phyloP scores from a whole-genome alignment of 345 rosid species.

The Aquilaria sinensis region DNA sequence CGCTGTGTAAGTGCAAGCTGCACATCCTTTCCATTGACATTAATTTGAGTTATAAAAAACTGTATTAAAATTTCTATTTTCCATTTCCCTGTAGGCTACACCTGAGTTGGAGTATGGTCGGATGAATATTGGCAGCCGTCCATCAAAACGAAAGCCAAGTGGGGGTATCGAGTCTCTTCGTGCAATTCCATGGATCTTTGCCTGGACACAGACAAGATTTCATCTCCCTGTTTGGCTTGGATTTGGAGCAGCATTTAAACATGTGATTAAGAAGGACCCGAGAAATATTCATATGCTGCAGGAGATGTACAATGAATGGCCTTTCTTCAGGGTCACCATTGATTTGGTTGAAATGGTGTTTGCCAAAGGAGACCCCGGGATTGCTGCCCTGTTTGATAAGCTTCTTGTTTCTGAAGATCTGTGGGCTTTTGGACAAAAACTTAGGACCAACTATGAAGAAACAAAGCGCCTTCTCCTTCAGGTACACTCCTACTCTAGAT shows the following conservation, averaged over 20 bases:
- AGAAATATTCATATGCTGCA: slow-evolving; percentile 81
- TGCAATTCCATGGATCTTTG: slow-evolving; percentile 99
- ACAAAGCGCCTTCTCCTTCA: slow-evolving; percentile 81
- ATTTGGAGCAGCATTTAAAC: slow-evolving; percentile 84
- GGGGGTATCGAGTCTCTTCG: slow-evolving; percentile 96
- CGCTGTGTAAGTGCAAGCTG: slow-evolving; percentile 62
- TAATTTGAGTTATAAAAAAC: slow-evolving; percentile 4
- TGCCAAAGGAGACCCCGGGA: slow-evolving; percentile 95
- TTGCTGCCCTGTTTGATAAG: slow-evolving; percentile 76
- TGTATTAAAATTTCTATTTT: slow-evolving; percentile 9
- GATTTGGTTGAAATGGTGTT: slow-evolving; percentile 99
- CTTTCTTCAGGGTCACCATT: slow-evolving; percentile 91
- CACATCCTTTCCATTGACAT: neutral
- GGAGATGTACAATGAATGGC: slow-evolving; percentile 90
- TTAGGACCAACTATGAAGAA: slow-evolving; percentile 71
- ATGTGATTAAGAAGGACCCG: slow-evolving; percentile 55
- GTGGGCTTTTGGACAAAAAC: slow-evolving; percentile 64
- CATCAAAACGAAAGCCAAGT: slow-evolving; percentile 91
- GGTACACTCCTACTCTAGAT: slow-evolving; percentile 35
- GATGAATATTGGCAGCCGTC: slow-evolving; percentile 98
- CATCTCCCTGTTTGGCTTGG: slow-evolving; percentile 99
- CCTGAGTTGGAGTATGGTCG: slow-evolving; percentile 97
- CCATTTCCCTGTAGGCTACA: slow-evolving; percentile 62
- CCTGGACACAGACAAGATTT: slow-evolving; percentile 98
- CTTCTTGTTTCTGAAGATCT: slow-evolving; percentile 85